phyloP scores from a whole-genome alignment of 2,329 filamentous ascomycete genomes.

The Graphilbum ipis-grandicollis region DNA sequence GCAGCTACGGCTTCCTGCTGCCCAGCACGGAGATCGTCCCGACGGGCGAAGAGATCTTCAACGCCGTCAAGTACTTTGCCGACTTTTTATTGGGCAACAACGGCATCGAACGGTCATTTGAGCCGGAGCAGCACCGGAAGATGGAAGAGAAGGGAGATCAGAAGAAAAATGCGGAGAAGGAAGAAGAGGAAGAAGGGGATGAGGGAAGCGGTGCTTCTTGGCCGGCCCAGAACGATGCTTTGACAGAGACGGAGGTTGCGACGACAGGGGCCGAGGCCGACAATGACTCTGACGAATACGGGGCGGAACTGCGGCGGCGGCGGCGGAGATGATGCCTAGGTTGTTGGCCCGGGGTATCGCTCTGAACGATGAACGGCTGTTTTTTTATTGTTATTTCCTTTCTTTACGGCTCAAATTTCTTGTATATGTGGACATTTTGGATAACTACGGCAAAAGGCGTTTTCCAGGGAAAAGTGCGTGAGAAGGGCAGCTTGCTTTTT shows the following conservation, averaged over 20 bases:
- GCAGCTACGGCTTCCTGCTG: constrained; percentile 83
- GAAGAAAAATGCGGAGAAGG: not conserved
- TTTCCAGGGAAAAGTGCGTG: too few relatives aligned
- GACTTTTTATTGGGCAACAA: constrained; percentile 60
- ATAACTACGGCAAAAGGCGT: too few relatives aligned
- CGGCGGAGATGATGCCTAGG: not conserved
- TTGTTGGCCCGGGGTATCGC: not conserved
- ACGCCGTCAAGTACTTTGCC: constrained; percentile 69
- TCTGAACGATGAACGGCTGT: too few relatives aligned
- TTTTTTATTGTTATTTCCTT: not conserved
- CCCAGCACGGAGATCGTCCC: constrained; percentile 77
- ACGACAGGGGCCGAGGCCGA: not conserved
- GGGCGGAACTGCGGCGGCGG: not conserved
- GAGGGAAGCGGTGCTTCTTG: too few relatives aligned
- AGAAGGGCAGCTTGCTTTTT: too few relatives aligned
- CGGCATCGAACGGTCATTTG: constrained; percentile 33
- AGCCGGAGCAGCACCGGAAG: not conserved
- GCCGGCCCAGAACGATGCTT: too few relatives aligned
- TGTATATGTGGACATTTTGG: too few relatives aligned
- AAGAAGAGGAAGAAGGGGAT: too few relatives aligned
- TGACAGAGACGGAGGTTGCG: not conserved
- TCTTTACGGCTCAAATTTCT: not conserved
- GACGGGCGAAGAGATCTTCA: constrained; percentile 73
- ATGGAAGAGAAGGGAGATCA: not conserved
- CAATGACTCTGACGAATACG: not conserved